Evolutionary conservation across 164 flowering plant genomes (phyloP).

Genomic region (Tetrastigma voinierianum): DNA sequence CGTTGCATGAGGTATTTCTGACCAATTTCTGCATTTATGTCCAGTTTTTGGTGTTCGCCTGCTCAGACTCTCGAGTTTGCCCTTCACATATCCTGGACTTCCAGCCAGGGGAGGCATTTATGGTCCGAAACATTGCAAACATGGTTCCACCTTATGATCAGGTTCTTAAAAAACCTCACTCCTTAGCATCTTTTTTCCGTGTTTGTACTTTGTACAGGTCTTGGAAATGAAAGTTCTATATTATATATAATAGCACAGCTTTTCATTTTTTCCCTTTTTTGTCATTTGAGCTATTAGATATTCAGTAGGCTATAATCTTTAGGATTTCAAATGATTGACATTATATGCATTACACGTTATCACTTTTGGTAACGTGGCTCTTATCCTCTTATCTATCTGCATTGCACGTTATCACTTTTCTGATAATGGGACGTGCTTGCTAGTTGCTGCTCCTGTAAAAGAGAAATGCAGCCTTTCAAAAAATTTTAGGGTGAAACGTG

Average conservation of each 20-base stretch:
- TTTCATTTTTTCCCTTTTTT: no score
- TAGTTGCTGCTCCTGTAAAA: no score
- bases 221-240: no score
- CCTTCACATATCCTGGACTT: constrained; percentile 76
- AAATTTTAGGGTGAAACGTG: no score
- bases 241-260: no score
- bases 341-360: not conserved
- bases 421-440: no score
- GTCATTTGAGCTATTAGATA: no score
- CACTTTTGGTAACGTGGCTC: no score
- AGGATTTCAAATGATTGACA: not conserved
- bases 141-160: constrained; percentile 79
- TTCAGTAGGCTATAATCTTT: no score
- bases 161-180: constrained; percentile 30
- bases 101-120: constrained; percentile 91
- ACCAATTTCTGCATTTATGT: not conserved
- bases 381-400: no score
- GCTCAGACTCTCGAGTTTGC: constrained; percentile 90
- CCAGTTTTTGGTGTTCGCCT: constrained; percentile 92
- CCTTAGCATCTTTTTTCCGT: not conserved
- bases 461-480: no score
- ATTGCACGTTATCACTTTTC: not conserved
- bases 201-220: not conserved
- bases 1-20: no score
- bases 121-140: constrained; percentile 85